Evolutionary conservation across 352 stramenopile species (phyloP), one percentile per base, ranked within the genome.

Genomic region (Hyaloperonospora brassicae): DNA sequence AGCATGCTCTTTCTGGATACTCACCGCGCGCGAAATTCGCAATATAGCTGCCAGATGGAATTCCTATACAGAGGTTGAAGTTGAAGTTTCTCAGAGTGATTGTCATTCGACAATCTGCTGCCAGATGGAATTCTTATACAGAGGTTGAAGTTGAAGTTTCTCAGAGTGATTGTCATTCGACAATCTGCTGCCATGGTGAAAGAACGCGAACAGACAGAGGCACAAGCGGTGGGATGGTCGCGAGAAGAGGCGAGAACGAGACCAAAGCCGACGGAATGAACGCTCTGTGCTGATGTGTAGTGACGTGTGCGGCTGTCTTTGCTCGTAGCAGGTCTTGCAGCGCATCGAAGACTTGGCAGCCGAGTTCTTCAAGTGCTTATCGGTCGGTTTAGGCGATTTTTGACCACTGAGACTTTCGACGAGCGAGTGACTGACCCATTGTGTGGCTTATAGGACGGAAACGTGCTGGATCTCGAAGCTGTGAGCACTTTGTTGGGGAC

Each of bases 231-330:
- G 44, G 51, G 45, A 38, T 61, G 41, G 57, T 55, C 73, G 23
- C 57, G 71, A 31, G 66, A 86, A 10, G 73, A 88, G 60, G 77
- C 81, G n/a, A n/a, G n/a, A n/a, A n/a, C n/a, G n/a, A n/a, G n/a
- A n/a, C n/a, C n/a, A n/a, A n/a, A n/a, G n/a, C n/a, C n/a, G n/a
- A n/a, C n/a, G n/a, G n/a, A n/a, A n/a, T n/a, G n/a, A n/a, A n/a
- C 10, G 27, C 27, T 31, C 27, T 7, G 27, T 31, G 7, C 3
- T 31, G 27, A 31, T 7, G 27, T 31, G 3, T 7, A 7, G 7
- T 31, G 27, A 31, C 27, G 27, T 7, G 27, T 8, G 27, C 27
- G 7, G 3, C 2, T 2, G 39, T n/a, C 22, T 22, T 52, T 12
- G 12, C 12, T 27, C 35, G 27, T 24, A 11, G 44, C 25, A 89